Evolutionary conservation across 139 green algal species (phyloP).

Genomic region (Zygnema circumcarinatum): DNA sequence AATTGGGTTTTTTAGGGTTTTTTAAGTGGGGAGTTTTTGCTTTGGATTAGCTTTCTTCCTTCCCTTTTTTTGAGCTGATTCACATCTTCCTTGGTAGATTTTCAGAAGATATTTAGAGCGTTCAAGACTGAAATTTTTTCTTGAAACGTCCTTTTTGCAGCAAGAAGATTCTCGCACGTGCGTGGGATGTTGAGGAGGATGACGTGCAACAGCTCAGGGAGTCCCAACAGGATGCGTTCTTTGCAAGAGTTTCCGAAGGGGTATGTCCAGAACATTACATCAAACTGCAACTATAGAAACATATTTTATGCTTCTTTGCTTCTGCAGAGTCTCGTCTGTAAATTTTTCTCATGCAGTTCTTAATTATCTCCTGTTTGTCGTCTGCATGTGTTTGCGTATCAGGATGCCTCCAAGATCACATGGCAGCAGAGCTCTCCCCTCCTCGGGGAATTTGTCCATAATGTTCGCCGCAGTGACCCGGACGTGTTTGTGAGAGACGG

Average conservation of each 20-base stretch:
- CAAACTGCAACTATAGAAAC: not conserved
- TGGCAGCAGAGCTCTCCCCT: not conserved
- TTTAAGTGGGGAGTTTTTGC: not conserved
- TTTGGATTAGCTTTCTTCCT: not conserved
- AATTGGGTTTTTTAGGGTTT: not conserved
- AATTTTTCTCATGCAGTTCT: not conserved
- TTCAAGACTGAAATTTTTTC: not conserved
- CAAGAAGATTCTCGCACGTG: slow-evolving; percentile 1
- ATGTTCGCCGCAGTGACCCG: not conserved
- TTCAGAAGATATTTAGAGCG: not conserved
- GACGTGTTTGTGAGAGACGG: not conserved
- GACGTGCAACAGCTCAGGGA: not conserved
- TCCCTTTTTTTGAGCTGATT: not conserved
- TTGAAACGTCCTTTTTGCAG: slow-evolving; percentile 6
- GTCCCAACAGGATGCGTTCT: not conserved
- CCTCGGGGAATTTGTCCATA: not conserved
- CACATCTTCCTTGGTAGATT: not conserved
- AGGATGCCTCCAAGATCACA: not conserved
- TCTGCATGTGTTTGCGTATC: not conserved
- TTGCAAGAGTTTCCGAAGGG: not conserved
- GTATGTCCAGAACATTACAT: not conserved
- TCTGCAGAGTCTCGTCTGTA: not conserved
- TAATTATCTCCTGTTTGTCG: not conserved
- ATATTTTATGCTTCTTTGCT: not conserved
- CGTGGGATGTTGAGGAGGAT: slow-evolving; percentile 29